phyloP scores from a whole-genome alignment of 345 rosid genomes.

The Xanthoceras sorbifolium region DNA sequence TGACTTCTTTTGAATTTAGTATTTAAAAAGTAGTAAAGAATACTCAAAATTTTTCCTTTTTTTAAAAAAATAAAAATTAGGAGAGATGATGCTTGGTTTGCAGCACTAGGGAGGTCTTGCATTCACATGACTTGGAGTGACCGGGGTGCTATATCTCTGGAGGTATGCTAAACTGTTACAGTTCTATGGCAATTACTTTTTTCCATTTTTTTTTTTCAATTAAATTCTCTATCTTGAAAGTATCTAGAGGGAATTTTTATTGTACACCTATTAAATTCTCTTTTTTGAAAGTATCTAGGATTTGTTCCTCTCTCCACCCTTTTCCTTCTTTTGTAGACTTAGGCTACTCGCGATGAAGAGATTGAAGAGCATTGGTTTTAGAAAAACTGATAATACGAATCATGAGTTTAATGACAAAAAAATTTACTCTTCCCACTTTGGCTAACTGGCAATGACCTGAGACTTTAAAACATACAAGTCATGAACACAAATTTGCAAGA shows the following conservation, averaged over 20 bases:
- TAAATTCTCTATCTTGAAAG: not conserved
- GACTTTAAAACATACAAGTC: not conserved
- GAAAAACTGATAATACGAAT: not conserved
- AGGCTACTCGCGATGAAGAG: not conserved
- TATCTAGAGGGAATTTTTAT: not conserved
- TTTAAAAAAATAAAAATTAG: constrained; percentile 36
- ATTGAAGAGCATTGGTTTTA: not conserved
- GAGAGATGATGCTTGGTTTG: constrained; percentile 97
- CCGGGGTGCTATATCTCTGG: constrained; percentile 89
- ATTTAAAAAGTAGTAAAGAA: not conserved
- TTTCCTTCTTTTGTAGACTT: not conserved
- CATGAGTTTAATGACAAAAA: not conserved
- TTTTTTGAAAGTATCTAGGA: not conserved
- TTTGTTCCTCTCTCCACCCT: not conserved
- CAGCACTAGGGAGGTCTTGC: constrained; percentile 81
- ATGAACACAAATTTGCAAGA: not conserved
- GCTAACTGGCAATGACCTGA: not conserved
- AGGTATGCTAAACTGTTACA: constrained; percentile 44
- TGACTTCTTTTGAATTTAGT: not conserved
- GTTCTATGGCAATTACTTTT: not conserved
- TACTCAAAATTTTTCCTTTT: constrained; percentile 11
- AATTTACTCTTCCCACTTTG: not conserved
- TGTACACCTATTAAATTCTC: not conserved
- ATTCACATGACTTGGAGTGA: constrained; percentile 95
- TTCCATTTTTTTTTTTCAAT: not conserved